Evolutionary conservation across 2,329 filamentous ascomycete genomes (phyloP), one percentile per base, ranked within the genome.

Genomic region (Phaeosphaeria sp.): DNA sequence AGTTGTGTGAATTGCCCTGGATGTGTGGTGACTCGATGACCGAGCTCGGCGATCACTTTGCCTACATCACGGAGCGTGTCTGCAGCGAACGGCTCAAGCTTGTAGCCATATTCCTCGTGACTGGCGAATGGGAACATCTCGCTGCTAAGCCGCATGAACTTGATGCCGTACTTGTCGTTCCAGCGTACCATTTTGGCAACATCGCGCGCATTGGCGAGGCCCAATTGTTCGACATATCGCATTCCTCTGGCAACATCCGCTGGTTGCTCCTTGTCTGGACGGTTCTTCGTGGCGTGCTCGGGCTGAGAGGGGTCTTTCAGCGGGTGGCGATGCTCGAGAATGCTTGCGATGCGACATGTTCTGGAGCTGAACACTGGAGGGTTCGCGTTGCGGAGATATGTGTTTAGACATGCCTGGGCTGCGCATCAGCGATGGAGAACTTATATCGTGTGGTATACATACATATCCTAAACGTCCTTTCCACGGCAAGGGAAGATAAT

Each of bases 101-200:
- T 90, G 76, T 98, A 98, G 0, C 93, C 94, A 64, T 96, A 90
- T 60, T 92, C 90, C 22, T 86, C 84, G 70, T 98, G 94, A 63
- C 91, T 96, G 1, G 94, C 94, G 74, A 97, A 97, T 0, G 94
- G 94, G 64, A 98, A 98, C 91, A 97, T 97, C 67, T 97, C 94
- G 53, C 92, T 96, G 66, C 92, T 96, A 20, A 98, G 82, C 1
- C 94, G 87, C 86, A 98, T 87, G 75, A 98, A 97, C 66, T 88
- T 93, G 78, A 98, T 98, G 40, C 90, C 89, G 64, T 94, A 97
- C 65, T 87, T 91, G 63, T 96, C 89, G 71, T 98, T 97, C 94
- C 94, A 98, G 1, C 87, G 85, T 8, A 97, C 71, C 87, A 97
- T 92, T 76, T 96, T 96, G 56, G 85, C 79, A 30, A 97, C 87